Evolutionary conservation across 1,139 yeast genomes (phyloP).

Genomic region (Saccharomyces pastorianus): DNA sequence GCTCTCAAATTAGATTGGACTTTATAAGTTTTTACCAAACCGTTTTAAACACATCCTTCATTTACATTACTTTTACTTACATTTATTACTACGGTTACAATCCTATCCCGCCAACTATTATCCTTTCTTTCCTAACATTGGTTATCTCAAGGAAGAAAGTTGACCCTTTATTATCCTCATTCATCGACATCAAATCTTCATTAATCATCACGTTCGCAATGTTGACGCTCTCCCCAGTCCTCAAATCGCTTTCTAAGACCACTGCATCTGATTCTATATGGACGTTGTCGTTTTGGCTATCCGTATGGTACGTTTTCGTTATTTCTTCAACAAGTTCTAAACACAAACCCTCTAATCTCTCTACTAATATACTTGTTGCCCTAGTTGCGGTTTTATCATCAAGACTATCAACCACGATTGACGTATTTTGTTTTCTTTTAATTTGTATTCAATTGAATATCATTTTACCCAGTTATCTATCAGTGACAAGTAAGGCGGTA

Average conservation of each 20-base stretch:
- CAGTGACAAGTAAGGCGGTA: constrained; percentile 9
- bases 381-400: constrained; percentile 89
- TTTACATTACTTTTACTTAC: constrained; percentile 33
- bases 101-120: constrained; percentile 13
- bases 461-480: constrained; percentile 23
- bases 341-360: constrained; percentile 45
- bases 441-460: constrained; percentile 29
- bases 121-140: constrained; percentile 6
- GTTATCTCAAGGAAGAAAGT: constrained; percentile 11
- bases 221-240: constrained; percentile 76
- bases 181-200: constrained; percentile 46
- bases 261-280: constrained; percentile 92
- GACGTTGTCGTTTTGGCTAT: constrained; percentile 79
- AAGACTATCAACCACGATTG: constrained; percentile 59
- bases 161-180: constrained; percentile 6
- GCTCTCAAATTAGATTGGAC: constrained; percentile 44
- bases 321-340: constrained; percentile 4
- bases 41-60: constrained; percentile 28
- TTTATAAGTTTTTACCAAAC: constrained; percentile 30
- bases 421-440: constrained; percentile 63
- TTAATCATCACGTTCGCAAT: constrained; percentile 60
- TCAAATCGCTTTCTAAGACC: constrained; percentile 78
- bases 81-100: constrained; percentile 30
- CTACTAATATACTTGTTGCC: constrained; percentile 76
- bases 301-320: constrained; percentile 49